Base-by-base conservation (phyloP, 2,329 filamentous ascomycete species). In the Fusarium secorum region DNA sequence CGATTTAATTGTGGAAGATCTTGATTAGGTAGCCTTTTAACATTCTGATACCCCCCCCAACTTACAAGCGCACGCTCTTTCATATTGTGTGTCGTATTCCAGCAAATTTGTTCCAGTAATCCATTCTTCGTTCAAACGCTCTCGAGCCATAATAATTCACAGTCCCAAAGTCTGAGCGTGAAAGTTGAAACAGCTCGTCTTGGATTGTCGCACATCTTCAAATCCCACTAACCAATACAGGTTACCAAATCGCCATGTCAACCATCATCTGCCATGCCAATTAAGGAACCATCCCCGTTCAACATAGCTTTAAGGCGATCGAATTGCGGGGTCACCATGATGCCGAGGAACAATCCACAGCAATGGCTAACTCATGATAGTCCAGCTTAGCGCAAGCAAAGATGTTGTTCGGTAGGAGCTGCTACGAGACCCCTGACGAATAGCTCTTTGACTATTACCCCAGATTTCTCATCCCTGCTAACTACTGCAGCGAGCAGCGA, bases 201-300 rank as follows among this genome's bases (percentile, higher is more conserved):
- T 36, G 22, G 22, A 28, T 20, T 36, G 42, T 33, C 28, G 41
- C 60, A 45, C 49, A 54, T 33, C 30, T 52, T 46, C 48, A 41
- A 55, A 64, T 60, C 60, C 70, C 65, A 60, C 74, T 76, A 75
- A 68, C 74, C 72, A 61, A 75, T 75, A 70, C 65, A 72, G 68
- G 72, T 67, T 71, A 72, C 70, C 70, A 74, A 59, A 64, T 75
- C 71, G 73, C 61, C 68, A 64, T 56, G 30, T 35, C 53, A 71
- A 56, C 64, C 62, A 62, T 55, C 52, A 46, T 58, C 49, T 54
- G 45, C 61, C 68, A 55, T 57, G 42, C 68, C 65, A 51, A 55
- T 48, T 66, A 36, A 32, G 44, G 63, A 49, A 58, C 15, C 18
- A 61, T 54, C 41, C 33, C 57, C 66, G 61, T 60, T 63, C 63